Evolutionary conservation across 768 basidiomycete genomes (phyloP), one percentile per base, ranked within the genome.

Genomic region (Auricularia cornea): DNA sequence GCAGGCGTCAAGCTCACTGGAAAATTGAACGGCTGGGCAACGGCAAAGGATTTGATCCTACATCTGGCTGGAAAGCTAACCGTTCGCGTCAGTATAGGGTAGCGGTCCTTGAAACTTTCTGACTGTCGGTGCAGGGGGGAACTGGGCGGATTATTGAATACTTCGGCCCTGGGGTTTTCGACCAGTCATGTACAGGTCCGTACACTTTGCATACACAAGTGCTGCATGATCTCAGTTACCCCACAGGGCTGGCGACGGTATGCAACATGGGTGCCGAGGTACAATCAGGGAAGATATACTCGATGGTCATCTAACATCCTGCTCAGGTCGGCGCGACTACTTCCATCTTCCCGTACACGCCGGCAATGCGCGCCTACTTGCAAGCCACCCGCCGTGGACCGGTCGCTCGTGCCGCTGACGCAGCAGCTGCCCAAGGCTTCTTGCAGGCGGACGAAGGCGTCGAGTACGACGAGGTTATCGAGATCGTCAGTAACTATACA

Each of bases 241-340:
- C n/a, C n/a, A 8, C 16, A 38, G 90, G 92, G 62, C 77, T 97
- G 61, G 97, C 96, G 1, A 98, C 97, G 2, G 90, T 99, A 62
- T 90, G 92, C 52, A 98, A 99, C 75, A 99, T 98, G 97, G 97
- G 97, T 60, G 97, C 97, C 14, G 97, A 99, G 79, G 54, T 57
- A 29, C 11, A 26, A 5, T 23, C 10, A 5, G 10, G 6, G 26
- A n/a, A 6, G 8, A n/a, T n/a, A n/a, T n/a, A 12, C 8, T 4
- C 30, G 6, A 57, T 28, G 29, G 54, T 10, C 29, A 28, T 14
- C 54, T 57, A 26, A 57, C 26, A 16, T 5, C 12, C 10, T n/a
- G 14, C 54, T 10, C 6, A 57, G 54, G 95, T 98, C n/a, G 97
- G 97, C 41, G 97, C 97, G n/a, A 99, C 97, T 1, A 98, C 97